Percentiles rank a stretch among this genome's conserved stretches.
These are phyloP conservation scores for Boletus tomentosulus DNA, from an alignment of 768 basidiomycete species.

Conservation along the genomic window DNA sequence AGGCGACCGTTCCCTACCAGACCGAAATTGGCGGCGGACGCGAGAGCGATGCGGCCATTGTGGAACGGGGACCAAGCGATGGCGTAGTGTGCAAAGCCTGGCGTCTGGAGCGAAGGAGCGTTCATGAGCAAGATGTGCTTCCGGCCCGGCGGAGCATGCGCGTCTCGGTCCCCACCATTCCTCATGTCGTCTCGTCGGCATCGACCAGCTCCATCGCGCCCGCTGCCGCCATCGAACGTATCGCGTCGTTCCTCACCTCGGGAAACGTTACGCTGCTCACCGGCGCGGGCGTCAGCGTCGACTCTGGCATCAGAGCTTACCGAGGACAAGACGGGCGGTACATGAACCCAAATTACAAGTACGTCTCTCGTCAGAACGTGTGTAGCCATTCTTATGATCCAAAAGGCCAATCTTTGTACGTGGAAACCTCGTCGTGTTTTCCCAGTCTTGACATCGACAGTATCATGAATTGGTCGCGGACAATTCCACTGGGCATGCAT, in stretches of 20 bases:
- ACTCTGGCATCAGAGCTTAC: slow-evolving; percentile 95
- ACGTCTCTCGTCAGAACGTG: slow-evolving; percentile 14
- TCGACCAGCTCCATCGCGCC: slow-evolving; percentile 38
- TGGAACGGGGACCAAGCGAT: slow-evolving; percentile 87
- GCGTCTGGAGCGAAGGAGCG: slow-evolving; percentile 44
- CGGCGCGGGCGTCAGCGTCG: slow-evolving; percentile 93
- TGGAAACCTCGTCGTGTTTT: background rate
- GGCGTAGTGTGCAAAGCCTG: slow-evolving; percentile 80
- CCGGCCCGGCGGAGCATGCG: slow-evolving; percentile 46
- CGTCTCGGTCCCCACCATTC: slow-evolving; percentile 72
- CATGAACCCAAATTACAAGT: slow-evolving; percentile 90
- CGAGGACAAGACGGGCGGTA: slow-evolving; percentile 81
- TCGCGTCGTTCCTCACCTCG: slow-evolving; percentile 58
- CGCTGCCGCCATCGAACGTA: slow-evolving; percentile 53
- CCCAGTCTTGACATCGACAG: slow-evolving; percentile 29
- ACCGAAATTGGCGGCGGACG: slow-evolving; percentile 90
- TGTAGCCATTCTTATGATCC: background rate
- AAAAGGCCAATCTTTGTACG: slow-evolving; percentile 59
- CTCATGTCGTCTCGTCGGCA: slow-evolving; percentile 44
- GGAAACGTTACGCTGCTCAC: slow-evolving; percentile 78
- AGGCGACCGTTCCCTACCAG: slow-evolving; percentile 94
- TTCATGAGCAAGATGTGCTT: background rate
- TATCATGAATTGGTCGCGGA: slow-evolving; percentile 82
- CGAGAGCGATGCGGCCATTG: slow-evolving; percentile 66
- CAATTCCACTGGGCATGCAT: slow-evolving; percentile 61